Base-by-base conservation (phyloP, 2,329 filamentous ascomycete genomes). In the Aspergillus hiratsukae region DNA sequence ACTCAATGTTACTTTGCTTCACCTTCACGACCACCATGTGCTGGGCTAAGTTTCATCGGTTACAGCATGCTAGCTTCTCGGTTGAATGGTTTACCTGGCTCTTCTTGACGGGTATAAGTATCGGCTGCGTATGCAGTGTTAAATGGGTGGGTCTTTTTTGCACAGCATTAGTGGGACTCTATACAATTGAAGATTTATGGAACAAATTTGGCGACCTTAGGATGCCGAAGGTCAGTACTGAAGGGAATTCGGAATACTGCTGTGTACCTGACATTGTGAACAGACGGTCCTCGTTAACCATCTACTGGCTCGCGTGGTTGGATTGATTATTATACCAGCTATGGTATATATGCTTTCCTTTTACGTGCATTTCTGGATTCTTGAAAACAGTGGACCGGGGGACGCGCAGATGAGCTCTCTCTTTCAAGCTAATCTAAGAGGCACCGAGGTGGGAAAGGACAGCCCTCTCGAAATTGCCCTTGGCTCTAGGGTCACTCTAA, bases 371-470 rank as follows among this genome's bases (percentile, higher is more conserved):
- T 99, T 99, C 75, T 82, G 91, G 60, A 90, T 99, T 61, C 84
- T 99, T 57, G 90, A 95, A 75, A 93, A 91, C 77, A 93, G 88
- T 66, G 94, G 94, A 21, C 94, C 95, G 7, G 94, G 94, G 54
- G 94, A 99, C 78, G 94, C 94, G n/a, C 94, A 99, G 77, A 99
- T 99, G 94, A 97, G 92, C 78, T 99, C 94, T 27, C 85, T 99
- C 51, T 99, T 99, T 83, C 94, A 99, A 75, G 94, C 95, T 49
- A 99, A 99, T 71, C 83, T 99, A 40, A 87, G 86, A 67, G 94
- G 94, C 27, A 97, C 93, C 10, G 89, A 95, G 62, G 93, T 99
- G 60, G 93, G 93, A 69, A 91, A 90, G 74, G 89, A 96, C 73
- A 97, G 92, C 69, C 94, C 95, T 23, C 83, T 99, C 17, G 94